phyloP scores from a whole-genome alignment of 1,284 basidiomycete species.

The Mrakiaceae sp. region DNA sequence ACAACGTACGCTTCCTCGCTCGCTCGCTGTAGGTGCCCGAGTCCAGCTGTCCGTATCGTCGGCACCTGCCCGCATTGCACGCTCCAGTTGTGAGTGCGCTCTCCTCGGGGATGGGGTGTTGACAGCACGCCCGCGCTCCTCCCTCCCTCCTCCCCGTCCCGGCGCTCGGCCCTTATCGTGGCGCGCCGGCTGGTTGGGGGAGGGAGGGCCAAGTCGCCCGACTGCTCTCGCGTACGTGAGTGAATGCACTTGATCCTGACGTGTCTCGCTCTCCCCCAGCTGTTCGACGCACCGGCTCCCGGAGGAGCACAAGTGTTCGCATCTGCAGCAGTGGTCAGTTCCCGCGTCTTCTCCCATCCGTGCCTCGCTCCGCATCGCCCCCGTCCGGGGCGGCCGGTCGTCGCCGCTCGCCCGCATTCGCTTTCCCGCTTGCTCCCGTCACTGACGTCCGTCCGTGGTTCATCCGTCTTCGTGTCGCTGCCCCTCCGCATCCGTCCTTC shows the following conservation, averaged over 20 bases:
- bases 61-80: constrained; percentile 38
- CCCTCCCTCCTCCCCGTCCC: background rate
- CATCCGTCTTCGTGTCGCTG: background rate
- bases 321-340: constrained; percentile 31
- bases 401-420: background rate
- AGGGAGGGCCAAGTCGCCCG: background rate
- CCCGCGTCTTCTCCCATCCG: background rate
- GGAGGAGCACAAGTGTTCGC: constrained; percentile 29
- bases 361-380: too few relatives aligned
- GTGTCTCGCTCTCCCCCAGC: background rate
- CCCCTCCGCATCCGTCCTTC: constrained; percentile 24
- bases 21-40: constrained; percentile 26
- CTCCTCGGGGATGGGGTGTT: background rate
- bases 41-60: constrained; percentile 32
- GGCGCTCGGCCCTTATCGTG: background rate
- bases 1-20: background rate
- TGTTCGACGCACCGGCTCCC: constrained; percentile 36
- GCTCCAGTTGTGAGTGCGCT: constrained; percentile 25
- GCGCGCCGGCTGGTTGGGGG: background rate
- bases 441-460: constrained; percentile 4
- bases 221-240: background rate
- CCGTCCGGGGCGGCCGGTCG: too few relatives aligned
- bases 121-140: background rate
- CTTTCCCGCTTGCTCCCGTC: background rate
- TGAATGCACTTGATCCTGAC: background rate